A percentile compares a stretch with the other conserved stretches of the same genome.
phyloP scores from a whole-genome alignment of 805 yeast genomes.

The Ogataea methanolica region DNA sequence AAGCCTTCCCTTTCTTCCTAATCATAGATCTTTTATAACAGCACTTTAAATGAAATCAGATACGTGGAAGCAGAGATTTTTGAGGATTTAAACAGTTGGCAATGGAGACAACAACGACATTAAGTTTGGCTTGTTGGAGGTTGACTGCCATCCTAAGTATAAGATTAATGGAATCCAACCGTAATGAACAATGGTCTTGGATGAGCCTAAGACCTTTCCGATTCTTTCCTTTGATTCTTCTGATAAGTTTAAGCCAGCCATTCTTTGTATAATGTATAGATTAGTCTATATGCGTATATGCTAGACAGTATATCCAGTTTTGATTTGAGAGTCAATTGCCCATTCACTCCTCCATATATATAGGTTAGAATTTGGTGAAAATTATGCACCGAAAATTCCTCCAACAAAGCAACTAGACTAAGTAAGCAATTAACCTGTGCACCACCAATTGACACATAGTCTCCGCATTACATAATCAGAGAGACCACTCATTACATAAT shows the following conservation, averaged over 20 bases:
- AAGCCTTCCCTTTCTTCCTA: neutral
- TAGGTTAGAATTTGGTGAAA: no score
- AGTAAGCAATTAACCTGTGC: no score
- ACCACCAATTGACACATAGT: no score
- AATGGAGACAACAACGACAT: constrained; percentile 74
- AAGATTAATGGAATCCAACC: constrained; percentile 96
- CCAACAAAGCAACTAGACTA: no score
- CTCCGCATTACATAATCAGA: no score
- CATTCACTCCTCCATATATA: no score
- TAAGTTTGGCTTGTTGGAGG: constrained; percentile 79
- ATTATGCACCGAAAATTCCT: no score
- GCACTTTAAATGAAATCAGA: neutral
- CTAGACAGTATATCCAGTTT: neutral
- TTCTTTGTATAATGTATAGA: constrained; percentile 11
- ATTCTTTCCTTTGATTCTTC: constrained; percentile 75
- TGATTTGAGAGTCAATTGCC: neutral
- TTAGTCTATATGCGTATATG: neutral
- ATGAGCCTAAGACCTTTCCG: constrained; percentile 71
- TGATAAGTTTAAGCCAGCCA: constrained; percentile 38
- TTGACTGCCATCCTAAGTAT: constrained; percentile 83
- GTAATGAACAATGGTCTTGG: constrained; percentile 87
- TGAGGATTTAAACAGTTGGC: constrained; percentile 56
- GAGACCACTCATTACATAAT: no score
- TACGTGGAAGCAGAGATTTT: neutral
- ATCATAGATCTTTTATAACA: neutral